Evolutionary conservation across 2,329 filamentous ascomycete species (phyloP).

Genomic region (Paracorniculantispora psalliotae): DNA sequence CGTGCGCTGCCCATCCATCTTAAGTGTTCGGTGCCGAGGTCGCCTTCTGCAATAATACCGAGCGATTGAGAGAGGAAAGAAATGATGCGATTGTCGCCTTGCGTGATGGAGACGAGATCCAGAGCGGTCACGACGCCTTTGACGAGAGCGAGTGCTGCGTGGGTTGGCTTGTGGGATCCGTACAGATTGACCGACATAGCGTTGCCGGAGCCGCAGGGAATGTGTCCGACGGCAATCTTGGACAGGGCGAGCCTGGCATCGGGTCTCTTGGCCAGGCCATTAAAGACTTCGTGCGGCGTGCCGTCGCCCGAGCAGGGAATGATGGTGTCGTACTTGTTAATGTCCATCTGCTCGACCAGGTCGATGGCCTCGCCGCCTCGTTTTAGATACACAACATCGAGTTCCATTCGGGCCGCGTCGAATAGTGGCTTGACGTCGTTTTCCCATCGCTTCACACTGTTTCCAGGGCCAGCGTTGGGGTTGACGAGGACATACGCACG

Average conservation of each 20-base stretch:
- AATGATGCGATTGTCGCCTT: constrained; percentile 66
- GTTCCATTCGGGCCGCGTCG: constrained; percentile 68
- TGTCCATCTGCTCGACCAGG: constrained; percentile 69
- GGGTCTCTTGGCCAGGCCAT: constrained; percentile 72
- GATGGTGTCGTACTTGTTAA: constrained; percentile 77
- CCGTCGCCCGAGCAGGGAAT: constrained; percentile 91
- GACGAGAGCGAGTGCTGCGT: constrained; percentile 77
- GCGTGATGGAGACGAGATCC: constrained; percentile 83
- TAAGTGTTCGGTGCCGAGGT: constrained; percentile 83
- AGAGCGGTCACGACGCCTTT: constrained; percentile 82
- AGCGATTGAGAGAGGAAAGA: constrained; percentile 90
- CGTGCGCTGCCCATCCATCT: constrained; percentile 87
- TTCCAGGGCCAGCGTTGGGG: constrained; percentile 80
- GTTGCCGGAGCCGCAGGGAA: constrained; percentile 92
- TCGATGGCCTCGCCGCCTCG: constrained; percentile 73
- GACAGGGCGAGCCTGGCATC: constrained; percentile 71
- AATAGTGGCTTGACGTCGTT: constrained; percentile 76
- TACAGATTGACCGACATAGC: constrained; percentile 87
- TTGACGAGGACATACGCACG: constrained; percentile 87
- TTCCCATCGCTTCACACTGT: constrained; percentile 67
- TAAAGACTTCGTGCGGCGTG: constrained; percentile 88
- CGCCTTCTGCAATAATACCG: constrained; percentile 84
- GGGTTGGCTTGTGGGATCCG: constrained; percentile 68
- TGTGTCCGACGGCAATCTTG: constrained; percentile 75
- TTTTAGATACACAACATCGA: constrained; percentile 69